phyloP scores from a whole-genome alignment of 2,329 filamentous ascomycete species.

The Trichoderma brevicompactum region DNA sequence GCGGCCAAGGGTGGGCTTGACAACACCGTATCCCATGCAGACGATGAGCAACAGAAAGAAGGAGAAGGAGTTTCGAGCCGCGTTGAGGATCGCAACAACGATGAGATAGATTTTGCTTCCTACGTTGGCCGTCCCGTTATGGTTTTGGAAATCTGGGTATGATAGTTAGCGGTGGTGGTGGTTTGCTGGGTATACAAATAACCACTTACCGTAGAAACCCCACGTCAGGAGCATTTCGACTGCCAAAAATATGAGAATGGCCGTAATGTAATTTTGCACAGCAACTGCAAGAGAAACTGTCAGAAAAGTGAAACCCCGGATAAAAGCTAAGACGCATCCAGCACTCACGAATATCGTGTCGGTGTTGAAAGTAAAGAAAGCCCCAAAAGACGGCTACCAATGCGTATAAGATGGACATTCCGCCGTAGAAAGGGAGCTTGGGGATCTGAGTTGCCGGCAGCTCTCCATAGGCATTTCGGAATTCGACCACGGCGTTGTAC shows the following conservation, averaged over 20 bases:
- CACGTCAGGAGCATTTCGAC: constrained; percentile 98
- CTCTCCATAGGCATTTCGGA: constrained; percentile 95
- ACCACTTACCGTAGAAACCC: constrained; percentile 81
- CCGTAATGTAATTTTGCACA: constrained; percentile 98
- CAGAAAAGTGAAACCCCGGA: not conserved
- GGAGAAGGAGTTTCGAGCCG: constrained; percentile 93
- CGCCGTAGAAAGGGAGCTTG: constrained; percentile 96
- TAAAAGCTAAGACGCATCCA: not conserved
- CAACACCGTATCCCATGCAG: constrained; percentile 98
- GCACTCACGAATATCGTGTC: constrained; percentile 79
- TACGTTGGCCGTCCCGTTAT: constrained; percentile 75
- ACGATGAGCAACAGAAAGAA: constrained; percentile 98
- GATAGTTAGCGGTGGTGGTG: not conserved
- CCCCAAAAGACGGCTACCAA: constrained; percentile 84
- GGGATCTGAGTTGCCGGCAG: constrained; percentile 93
- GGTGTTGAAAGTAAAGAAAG: constrained; percentile 93
- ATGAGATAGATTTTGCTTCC: constrained; percentile 86
- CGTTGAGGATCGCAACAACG: constrained; percentile 89
- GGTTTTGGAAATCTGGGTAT: constrained; percentile 80
- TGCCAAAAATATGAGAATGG: constrained; percentile 91
- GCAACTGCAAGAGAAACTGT: constrained; percentile 61
- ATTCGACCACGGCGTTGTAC: constrained; percentile 84
- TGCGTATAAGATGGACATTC: constrained; percentile 90
- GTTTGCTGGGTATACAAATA: not conserved
- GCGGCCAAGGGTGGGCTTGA: constrained; percentile 87